Evolutionary conservation across 345 rosid genomes (phyloP).

Genomic region (Sapria himalayana): DNA sequence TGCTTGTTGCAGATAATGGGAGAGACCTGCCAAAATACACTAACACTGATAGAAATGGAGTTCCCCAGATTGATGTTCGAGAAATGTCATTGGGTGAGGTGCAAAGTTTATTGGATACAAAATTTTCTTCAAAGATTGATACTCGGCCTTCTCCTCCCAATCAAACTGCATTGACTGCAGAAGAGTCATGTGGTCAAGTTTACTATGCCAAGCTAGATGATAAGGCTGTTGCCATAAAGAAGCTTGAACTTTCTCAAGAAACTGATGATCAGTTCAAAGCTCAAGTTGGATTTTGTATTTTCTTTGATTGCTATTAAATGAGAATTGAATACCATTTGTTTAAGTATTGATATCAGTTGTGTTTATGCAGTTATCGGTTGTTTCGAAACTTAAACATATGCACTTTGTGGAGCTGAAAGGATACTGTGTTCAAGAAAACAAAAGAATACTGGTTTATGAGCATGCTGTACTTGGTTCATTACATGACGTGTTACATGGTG

Average conservation of each 20-base stretch:
- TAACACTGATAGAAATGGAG: slow-evolving; percentile 35
- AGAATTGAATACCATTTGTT: background rate
- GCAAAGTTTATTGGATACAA: slow-evolving; percentile 32
- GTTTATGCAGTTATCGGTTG: slow-evolving; percentile 41
- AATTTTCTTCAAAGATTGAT: slow-evolving; percentile 65
- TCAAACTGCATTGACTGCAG: slow-evolving; percentile 84
- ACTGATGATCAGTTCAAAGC: slow-evolving; percentile 68
- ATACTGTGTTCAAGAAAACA: slow-evolving; percentile 60
- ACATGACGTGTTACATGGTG: slow-evolving; percentile 88
- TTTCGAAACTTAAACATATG: slow-evolving; percentile 75
- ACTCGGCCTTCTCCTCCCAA: too few species aligned
- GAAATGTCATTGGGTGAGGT: slow-evolving; percentile 42
- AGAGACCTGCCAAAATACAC: slow-evolving; percentile 60
- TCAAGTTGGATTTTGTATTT: slow-evolving; percentile 25
- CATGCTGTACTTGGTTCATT: slow-evolving; percentile 71
- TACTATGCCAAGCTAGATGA: slow-evolving; percentile 43
- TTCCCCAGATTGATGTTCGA: slow-evolving; percentile 65
- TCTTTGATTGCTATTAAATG: background rate
- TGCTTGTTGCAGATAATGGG: slow-evolving; percentile 16
- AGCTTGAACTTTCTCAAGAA: slow-evolving; percentile 65
- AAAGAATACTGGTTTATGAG: slow-evolving; percentile 53
- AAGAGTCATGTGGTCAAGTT: slow-evolving; percentile 96
- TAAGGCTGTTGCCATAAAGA: slow-evolving; percentile 53
- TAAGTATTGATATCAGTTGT: background rate
- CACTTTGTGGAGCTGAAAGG: slow-evolving; percentile 73